Evolutionary conservation across 2,329 filamentous ascomycete species (phyloP).

Genomic region (Exophiala aquamarina): DNA sequence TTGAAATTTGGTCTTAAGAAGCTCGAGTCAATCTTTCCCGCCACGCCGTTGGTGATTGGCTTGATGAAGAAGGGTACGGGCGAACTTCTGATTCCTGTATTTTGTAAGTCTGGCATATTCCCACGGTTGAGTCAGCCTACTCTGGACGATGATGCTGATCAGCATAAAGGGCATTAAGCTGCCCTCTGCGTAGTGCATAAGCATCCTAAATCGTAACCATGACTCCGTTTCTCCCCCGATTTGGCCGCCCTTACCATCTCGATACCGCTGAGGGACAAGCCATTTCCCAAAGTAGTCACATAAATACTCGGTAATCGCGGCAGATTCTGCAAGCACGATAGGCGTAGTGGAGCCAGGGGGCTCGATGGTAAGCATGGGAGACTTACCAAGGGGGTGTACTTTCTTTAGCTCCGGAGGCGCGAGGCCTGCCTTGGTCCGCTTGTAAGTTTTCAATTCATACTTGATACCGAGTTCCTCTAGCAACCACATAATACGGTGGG

Average conservation of each 20-base stretch:
- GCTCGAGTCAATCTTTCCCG: constrained; percentile 41
- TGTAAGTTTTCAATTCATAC: constrained; percentile 79
- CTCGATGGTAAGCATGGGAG: constrained; percentile 71
- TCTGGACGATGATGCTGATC: constrained; percentile 60
- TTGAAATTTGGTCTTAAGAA: constrained; percentile 43
- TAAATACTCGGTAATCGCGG: constrained; percentile 78
- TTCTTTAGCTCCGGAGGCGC: constrained; percentile 75
- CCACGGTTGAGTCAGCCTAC: constrained; percentile 36
- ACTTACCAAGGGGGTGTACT: constrained; percentile 83
- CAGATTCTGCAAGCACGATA: constrained; percentile 76
- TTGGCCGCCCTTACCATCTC: constrained; percentile 53
- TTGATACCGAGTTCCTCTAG: constrained; percentile 77
- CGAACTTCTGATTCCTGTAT: constrained; percentile 47
- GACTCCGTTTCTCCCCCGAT: constrained; percentile 60
- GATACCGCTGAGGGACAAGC: constrained; percentile 54
- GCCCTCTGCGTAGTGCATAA: constrained; percentile 83
- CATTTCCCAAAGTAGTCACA: constrained; percentile 61
- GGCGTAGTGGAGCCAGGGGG: constrained; percentile 46
- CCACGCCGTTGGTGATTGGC: constrained; percentile 60
- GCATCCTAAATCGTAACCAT: constrained; percentile 64
- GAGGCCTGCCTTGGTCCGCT: constrained; percentile 63
- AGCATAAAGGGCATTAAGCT: constrained; percentile 74
- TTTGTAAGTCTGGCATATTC: too few species aligned
- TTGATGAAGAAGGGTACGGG: constrained; percentile 69
- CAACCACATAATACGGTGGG: constrained; percentile 81